A percentile compares a stretch with the other conserved stretches of the same genome.
phyloP scores from a whole-genome alignment of 345 rosid species.

The Alliaria petiolata region DNA sequence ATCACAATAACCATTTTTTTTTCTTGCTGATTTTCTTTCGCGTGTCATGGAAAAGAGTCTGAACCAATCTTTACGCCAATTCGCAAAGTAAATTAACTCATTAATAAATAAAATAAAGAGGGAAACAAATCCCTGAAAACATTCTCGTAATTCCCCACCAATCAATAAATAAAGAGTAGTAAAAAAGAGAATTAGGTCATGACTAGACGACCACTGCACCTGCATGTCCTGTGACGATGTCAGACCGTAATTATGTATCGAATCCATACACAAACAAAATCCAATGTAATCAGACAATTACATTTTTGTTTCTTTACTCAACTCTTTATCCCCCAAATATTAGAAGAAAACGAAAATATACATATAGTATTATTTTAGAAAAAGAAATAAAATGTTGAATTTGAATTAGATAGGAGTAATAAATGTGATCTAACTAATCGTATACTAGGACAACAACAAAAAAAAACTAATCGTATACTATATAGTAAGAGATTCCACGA shows the following conservation, averaged over 20 bases:
- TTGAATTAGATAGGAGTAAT: background rate
- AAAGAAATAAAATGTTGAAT: background rate
- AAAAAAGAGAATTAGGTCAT: constrained; percentile 12
- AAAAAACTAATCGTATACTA: background rate
- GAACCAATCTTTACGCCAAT: constrained; percentile 9
- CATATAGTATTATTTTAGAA: background rate
- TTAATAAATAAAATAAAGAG: background rate
- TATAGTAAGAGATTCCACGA: background rate
- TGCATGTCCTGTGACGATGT: constrained; percentile 20
- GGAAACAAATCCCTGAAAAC: background rate
- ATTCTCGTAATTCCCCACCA: constrained; percentile 2
- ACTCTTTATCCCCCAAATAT: background rate
- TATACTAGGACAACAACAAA: no score
- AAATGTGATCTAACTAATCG: background rate
- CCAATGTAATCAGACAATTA: background rate
- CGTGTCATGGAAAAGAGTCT: background rate
- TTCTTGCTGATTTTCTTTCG: background rate
- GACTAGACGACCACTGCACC: constrained; percentile 27
- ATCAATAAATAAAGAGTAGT: background rate
- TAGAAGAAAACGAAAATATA: background rate
- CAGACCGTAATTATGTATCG: constrained; percentile 6
- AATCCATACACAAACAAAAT: constrained; percentile 19
- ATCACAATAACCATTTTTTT: background rate
- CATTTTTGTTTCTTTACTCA: background rate
- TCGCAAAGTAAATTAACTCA: constrained; percentile 1